Conservation (phyloP, 495 filamentous ascomycete genomes). For the Patellaria atrata region DNA sequence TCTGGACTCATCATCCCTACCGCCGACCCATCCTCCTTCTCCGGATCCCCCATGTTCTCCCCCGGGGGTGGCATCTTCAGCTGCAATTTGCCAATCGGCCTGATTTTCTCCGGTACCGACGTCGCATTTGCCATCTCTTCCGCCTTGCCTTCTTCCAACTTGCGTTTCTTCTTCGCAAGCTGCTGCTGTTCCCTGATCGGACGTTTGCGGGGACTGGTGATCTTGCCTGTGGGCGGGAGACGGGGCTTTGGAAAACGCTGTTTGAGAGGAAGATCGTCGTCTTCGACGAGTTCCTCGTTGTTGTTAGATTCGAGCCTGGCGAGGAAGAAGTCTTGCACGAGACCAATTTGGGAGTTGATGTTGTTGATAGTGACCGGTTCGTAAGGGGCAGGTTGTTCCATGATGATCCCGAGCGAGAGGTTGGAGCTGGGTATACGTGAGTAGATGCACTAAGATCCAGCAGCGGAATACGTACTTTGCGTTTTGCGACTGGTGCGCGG, state of each 20-base stretch:
- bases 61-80: constrained; percentile 24
- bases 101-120: constrained; percentile 7
- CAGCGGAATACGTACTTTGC: constrained; percentile 35
- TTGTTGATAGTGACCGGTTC: constrained; percentile 70
- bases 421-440: constrained; percentile 29
- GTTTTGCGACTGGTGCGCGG: constrained; percentile 60
- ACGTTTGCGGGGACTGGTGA: constrained; percentile 76
- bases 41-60: constrained; percentile 20
- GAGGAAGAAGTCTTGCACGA: constrained; percentile 81
- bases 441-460: constrained; percentile 5
- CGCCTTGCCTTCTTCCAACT: constrained; percentile 24
- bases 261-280: constrained; percentile 86
- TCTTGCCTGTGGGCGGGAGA: constrained; percentile 89
- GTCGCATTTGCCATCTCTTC: constrained; percentile 9
- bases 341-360: constrained; percentile 61
- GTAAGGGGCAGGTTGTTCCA: constrained; percentile 55
- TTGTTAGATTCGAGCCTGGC: constrained; percentile 69
- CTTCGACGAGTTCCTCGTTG: constrained; percentile 75
- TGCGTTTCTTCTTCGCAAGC: constrained; percentile 55
- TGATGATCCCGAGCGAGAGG: constrained; percentile 39
- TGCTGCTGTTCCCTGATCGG: constrained; percentile 61
- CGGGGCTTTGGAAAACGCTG: constrained; percentile 85
- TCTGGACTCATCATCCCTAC: constrained; percentile 29
- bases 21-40: constrained; percentile 23
- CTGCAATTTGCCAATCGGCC: constrained; percentile 24